phyloP scores from a whole-genome alignment of 805 yeast species.

The Spathaspora boniae region DNA sequence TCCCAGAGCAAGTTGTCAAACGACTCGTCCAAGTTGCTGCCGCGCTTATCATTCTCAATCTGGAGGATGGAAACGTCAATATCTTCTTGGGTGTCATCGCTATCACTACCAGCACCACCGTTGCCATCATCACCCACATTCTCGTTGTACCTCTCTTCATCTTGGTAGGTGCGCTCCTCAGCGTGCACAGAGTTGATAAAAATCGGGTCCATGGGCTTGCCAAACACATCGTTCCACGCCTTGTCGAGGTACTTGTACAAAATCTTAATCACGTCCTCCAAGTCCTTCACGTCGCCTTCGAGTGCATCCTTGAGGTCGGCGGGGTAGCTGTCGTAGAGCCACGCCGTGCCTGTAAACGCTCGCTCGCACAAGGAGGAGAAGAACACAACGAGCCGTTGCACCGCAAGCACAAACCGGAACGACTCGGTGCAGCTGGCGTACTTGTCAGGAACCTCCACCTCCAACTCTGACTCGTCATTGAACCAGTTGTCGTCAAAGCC shows the following conservation, averaged over 20 bases:
- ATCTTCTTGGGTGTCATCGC: conserved; percentile 7
- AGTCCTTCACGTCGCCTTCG: conserved; percentile 15
- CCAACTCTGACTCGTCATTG: conserved; percentile 9
- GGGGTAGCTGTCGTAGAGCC: conserved; percentile 16
- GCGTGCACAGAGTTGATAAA: too few relatives aligned
- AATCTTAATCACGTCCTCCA: conserved; percentile 17
- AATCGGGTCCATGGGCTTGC: too few relatives aligned
- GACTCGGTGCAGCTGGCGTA: conserved; percentile 3
- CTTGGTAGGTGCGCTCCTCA: too few relatives aligned
- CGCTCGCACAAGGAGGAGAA: conserved; percentile 15
- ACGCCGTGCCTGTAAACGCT: conserved; percentile 20
- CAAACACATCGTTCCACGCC: conserved; percentile 4
- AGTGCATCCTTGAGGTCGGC: conserved; percentile 15
- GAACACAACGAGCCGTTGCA: conserved; percentile 24
- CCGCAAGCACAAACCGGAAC: conserved; percentile 15
- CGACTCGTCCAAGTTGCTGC: conserved; percentile 24
- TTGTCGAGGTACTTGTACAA: too few relatives aligned
- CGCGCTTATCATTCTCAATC: conserved; percentile 28
- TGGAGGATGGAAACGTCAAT: conserved; percentile 27
- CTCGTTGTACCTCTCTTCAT: conserved; percentile 25
- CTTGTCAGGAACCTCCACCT: conserved; percentile 9
- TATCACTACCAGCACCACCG: too few relatives aligned
- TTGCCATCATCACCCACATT: conserved; percentile 12
- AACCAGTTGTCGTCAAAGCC: conserved; percentile 19
- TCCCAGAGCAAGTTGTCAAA: conserved; percentile 38